A percentile compares a stretch with the other conserved stretches of the same genome.
These are phyloP conservation scores for Biscogniauxia sp. DNA, from an alignment of 2,329 filamentous ascomycete species.

Conservation along the genomic window DNA sequence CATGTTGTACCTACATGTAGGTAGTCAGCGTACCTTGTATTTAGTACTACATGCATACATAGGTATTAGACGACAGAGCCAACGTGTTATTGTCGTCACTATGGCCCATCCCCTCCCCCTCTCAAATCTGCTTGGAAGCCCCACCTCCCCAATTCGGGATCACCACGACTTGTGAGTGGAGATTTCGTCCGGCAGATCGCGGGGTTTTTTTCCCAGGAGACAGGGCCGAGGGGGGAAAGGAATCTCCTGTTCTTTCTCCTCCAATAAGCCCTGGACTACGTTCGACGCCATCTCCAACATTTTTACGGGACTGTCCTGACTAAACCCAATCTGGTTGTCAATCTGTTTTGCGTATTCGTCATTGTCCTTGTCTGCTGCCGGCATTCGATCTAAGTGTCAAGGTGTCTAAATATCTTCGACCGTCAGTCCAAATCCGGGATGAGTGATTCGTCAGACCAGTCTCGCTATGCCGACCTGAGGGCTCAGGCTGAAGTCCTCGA, in stretches of 20 bases:
- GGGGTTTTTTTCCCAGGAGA: not conserved
- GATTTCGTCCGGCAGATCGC: not conserved
- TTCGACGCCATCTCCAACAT: not conserved
- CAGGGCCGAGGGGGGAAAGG: not conserved
- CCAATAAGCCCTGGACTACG: not conserved
- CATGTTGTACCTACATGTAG: too few relatives aligned
- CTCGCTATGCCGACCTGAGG: conserved; percentile 25
- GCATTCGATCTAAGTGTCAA: not conserved
- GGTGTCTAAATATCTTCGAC: not conserved
- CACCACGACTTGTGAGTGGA: not conserved
- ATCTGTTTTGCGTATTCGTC: not conserved
- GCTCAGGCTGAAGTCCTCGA: conserved; percentile 30
- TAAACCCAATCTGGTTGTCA: not conserved
- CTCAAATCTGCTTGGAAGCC: too few relatives aligned
- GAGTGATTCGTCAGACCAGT: conserved; percentile 18
- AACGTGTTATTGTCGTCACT: not conserved
- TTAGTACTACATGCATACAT: too few relatives aligned
- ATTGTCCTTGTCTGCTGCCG: not conserved
- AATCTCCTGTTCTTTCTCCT: not conserved
- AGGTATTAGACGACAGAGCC: not conserved
- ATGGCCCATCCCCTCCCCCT: not conserved
- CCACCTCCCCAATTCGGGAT: not conserved
- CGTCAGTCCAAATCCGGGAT: conserved; percentile 13
- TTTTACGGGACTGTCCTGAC: not conserved
- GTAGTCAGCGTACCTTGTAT: too few relatives aligned